Conservation (phyloP, 768 basidiomycete genomes). For the Kwoniella europaea region DNA sequence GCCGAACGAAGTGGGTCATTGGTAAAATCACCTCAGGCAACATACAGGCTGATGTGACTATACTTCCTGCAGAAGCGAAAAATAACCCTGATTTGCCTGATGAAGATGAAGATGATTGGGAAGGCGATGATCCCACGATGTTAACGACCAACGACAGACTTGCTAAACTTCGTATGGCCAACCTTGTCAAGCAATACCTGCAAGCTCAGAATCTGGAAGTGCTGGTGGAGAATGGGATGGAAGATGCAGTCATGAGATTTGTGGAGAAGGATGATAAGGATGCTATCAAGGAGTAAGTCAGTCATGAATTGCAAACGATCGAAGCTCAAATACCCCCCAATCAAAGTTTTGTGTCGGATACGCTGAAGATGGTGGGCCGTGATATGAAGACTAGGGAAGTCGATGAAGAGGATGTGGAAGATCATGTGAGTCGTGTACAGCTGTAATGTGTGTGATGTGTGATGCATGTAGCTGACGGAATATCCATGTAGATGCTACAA, state of each 20-base stretch:
- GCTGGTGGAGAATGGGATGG: slow-evolving; percentile 86
- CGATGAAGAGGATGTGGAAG: slow-evolving; percentile 58
- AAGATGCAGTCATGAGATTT: slow-evolving; percentile 89
- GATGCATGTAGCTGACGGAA: slow-evolving; percentile 26
- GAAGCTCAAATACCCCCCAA: neutral
- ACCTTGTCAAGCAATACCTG: slow-evolving; percentile 88
- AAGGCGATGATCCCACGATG: slow-evolving; percentile 64
- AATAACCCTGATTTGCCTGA: slow-evolving; percentile 77
- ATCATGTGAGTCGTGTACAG: slow-evolving; percentile 44
- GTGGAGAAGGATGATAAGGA: slow-evolving; percentile 97
- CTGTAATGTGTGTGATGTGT: slow-evolving; percentile 3
- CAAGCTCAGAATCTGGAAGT: slow-evolving; percentile 90
- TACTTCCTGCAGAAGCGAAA: slow-evolving; percentile 59
- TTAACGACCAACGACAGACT: slow-evolving; percentile 58
- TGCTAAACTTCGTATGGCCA: slow-evolving; percentile 79
- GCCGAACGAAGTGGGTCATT: slow-evolving; percentile 55
- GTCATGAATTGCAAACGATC: neutral
- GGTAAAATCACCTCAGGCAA: no score
- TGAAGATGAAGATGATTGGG: slow-evolving; percentile 69
- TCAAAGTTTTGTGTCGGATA: slow-evolving; percentile 58
- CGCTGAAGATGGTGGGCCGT: slow-evolving; percentile 52
- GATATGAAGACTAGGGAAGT: slow-evolving; percentile 48
- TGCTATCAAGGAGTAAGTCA: slow-evolving; percentile 80
- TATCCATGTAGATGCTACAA: slow-evolving; percentile 39
- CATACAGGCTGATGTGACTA: no score